Conservation (phyloP, 2,329 filamentous ascomycete species). For the Sporothrix pallida region DNA sequence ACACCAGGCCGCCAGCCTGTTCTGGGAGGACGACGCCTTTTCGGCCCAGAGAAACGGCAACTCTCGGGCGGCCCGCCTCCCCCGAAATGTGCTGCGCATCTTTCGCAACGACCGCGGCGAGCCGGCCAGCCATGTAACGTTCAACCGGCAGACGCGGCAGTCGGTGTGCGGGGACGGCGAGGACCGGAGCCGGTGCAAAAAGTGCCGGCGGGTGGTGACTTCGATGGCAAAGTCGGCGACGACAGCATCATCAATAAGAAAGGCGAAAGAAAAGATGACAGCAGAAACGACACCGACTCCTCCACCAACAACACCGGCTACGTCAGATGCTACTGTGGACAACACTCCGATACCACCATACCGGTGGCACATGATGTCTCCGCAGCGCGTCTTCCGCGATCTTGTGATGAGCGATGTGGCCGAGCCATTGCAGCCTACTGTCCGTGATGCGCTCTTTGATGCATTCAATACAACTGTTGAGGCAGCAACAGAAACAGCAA, state of each 20-base stretch:
- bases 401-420: constrained; percentile 35
- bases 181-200: constrained; percentile 31
- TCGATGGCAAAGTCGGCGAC: neutral
- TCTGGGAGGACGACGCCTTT: neutral
- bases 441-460: constrained; percentile 34
- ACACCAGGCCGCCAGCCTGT: constrained; percentile 10
- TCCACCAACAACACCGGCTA: neutral
- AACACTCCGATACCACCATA: neutral
- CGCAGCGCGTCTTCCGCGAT: constrained; percentile 37
- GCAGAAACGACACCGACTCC: neutral
- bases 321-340: neutral
- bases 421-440: constrained; percentile 29
- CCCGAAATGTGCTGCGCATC: constrained; percentile 32
- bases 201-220: constrained; percentile 18
- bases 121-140: constrained; percentile 28
- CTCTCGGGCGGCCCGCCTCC: neutral
- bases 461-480: constrained; percentile 21
- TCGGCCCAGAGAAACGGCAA: no score
- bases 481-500: neutral
- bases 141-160: constrained; percentile 23
- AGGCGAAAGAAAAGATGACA: neutral
- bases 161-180: constrained; percentile 31
- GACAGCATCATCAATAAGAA: neutral
- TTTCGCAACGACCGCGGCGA: constrained; percentile 35
- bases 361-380: constrained; percentile 29